Evolutionary conservation across 148 eudicot genomes (phyloP).

Genomic region (Linanthus parryae): DNA sequence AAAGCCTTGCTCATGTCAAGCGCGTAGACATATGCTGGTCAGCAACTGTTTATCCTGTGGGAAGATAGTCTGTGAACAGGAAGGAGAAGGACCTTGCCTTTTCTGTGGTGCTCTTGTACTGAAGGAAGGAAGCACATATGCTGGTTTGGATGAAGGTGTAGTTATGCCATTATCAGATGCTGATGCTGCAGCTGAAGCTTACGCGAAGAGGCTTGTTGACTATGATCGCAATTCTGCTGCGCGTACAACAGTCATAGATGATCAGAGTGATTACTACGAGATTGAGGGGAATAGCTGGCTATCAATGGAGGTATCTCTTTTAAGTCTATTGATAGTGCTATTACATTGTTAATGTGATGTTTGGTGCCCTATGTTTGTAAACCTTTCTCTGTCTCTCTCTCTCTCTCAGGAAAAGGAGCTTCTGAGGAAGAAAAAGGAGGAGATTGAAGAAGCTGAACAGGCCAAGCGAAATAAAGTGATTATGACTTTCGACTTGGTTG

Average conservation of each 20-base stretch:
- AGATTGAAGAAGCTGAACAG: conserved; percentile 71
- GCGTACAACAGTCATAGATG: conserved; percentile 97
- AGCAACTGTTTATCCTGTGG: conserved; percentile 99
- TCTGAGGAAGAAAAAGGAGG: conserved; percentile 74
- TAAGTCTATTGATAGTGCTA: background rate
- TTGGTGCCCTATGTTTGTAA: background rate
- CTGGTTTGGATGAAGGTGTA: conserved; percentile 64
- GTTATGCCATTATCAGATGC: conserved; percentile 46
- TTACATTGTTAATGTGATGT: background rate
- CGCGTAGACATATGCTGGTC: conserved; percentile 76
- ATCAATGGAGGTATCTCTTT: conserved; percentile 66
- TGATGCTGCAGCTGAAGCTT: conserved; percentile 95
- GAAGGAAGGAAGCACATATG: conserved; percentile 90
- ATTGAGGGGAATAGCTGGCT: conserved; percentile 91
- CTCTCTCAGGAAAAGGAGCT: conserved; percentile 83
- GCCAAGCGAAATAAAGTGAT: conserved; percentile 81
- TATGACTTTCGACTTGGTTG: conserved; percentile 92
- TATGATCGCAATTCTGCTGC: conserved; percentile 97
- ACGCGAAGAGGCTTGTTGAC: conserved; percentile 95
- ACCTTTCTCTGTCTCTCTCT: background rate
- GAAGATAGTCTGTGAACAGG: conserved; percentile 96
- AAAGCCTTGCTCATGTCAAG: conserved; percentile 93
- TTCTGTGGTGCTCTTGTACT: conserved; percentile 94
- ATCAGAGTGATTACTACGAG: conserved; percentile 93
- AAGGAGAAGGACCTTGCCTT: conserved; percentile 96